Base-by-base conservation (phyloP, 345 rosid species). In the Eucalyptus fibrosa region DNA sequence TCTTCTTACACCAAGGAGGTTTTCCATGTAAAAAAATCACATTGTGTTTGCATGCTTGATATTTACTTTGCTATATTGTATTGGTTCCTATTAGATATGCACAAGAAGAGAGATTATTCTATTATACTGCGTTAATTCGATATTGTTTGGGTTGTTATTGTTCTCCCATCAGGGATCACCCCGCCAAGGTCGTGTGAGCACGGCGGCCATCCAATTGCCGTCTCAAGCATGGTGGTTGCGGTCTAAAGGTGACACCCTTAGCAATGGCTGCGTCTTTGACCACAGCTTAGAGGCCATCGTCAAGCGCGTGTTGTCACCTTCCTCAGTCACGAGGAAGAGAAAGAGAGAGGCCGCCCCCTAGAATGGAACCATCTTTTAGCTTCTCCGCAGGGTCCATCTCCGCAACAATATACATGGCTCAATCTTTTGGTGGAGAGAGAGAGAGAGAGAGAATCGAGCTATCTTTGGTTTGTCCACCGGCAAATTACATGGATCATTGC, bases 81-180 rank as follows among this genome's bases (percentile, higher is more conserved):
- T 53, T 3, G 24, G 56, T 53, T 19, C 24, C 24, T 53, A 8
- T 53, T 53, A 53, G 10, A 53, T 53, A 1, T 53, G 1, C 1
- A 19, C 5, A 53, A 53, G 10, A 53, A 10, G 56, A 53, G 56
- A 53, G 9, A 53, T 53, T 53, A 53, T 53, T 19, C 24, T 53
- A 53, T 53, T 19, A 53, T 1, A 0, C 0, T 19, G 5, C 9
- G 0, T 53, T 53, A 53, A 53, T 53, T 1, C 56, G 4, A 53
- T 19, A 53, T 53, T 19, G 24, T 53, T 53, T 0, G 0, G 55
- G 56, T 53, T 53, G 24, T 53, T 53, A 53, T 53, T 7, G 23
- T 53, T 3, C 24, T 19, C 24, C 56, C 1, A 53, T 53, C 8
- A 53, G 24, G 4, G 4, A 53, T 1, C 60, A 55, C 60, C 60